Evolutionary conservation across 169 alveolate genomes (phyloP), one percentile per base, ranked within the genome.

Genomic region (Theileria sp.): DNA sequence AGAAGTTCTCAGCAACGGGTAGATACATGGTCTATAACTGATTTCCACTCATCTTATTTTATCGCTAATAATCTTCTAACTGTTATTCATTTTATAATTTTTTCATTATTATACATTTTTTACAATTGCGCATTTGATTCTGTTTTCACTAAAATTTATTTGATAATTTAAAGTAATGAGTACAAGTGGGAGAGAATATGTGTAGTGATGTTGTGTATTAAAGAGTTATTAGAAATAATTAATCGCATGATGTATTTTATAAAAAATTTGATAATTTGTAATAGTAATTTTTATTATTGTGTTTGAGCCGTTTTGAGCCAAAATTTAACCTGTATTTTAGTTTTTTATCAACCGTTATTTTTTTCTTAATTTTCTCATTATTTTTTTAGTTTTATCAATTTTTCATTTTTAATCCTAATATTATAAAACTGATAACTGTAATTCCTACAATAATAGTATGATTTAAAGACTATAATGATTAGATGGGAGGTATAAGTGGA

Each of bases 11-110:
- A 34, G 99, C 99, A n/a, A 97, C 99, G 26, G 97, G 98, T 23
- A 97, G 97, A 89, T 98, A 98, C 94, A 97, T 98, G 99, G 99
- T 97, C 58, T 97, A 96, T 93, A 97, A 97, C 92, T 97, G 71
- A 84, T 44, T 44, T 44, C 54, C 4, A 44, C 12, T 44, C 19
- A 13, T 4, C 54, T 4, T 10, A 28, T 28, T 32, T 28, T 61
- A 28, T 61, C 44, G 44, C 44, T 61, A 28, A 3, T 61, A 61
- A 61, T 32, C 44, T 61, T 61, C 8, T 61, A 8, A 28, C 44
- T 28, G 32, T 10, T 60, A 25, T 60, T 5, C 30, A 3, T 60
- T 60, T 60, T 5, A 60, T 7, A 7, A 25, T 60, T 0, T 60
- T 60, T 25, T 25, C 30, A 17, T 10, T 25, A 60, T 7, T 60